phyloP scores from a whole-genome alignment of 805 yeast genomes.

The Debaryomyces prosopidis region DNA sequence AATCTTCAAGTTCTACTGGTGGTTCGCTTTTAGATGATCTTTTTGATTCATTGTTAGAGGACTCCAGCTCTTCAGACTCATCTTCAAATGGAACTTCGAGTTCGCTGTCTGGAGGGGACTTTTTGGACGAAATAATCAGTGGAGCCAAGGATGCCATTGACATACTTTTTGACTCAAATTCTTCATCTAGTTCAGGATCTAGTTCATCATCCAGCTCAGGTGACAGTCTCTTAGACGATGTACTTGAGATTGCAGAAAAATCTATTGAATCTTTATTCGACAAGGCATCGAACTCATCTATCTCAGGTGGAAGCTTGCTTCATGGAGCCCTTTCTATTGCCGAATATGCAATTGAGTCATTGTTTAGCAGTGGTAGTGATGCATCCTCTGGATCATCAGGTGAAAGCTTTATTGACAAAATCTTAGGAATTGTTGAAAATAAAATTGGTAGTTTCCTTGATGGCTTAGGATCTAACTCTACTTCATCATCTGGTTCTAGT shows the following conservation, averaged over 20 bases:
- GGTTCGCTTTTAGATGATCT: constrained; percentile 1
- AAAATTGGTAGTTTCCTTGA: neutral
- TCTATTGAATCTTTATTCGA: constrained; percentile 4
- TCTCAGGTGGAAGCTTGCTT: neutral
- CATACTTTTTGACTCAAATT: constrained; percentile 3
- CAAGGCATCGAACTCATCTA: constrained; percentile 2
- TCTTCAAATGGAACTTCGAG: neutral
- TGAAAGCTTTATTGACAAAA: constrained; percentile 1
- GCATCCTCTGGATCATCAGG: neutral
- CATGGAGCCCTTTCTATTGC: neutral
- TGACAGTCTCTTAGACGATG: constrained; percentile 4
- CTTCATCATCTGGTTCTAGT: neutral
- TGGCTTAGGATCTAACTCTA: constrained; percentile 1
- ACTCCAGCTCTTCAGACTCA: constrained; percentile 8
- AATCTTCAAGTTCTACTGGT: constrained; percentile 4
- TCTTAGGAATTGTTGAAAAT: neutral
- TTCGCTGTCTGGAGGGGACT: neutral
- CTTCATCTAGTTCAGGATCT: neutral
- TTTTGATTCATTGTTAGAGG: constrained; percentile 3
- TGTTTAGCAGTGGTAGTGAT: neutral
- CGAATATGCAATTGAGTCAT: constrained; percentile 1
- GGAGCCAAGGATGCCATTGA: constrained; percentile 4
- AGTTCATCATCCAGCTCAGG: neutral
- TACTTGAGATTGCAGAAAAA: constrained; percentile 5
- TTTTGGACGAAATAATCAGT: constrained; percentile 4